Evolutionary conservation across 805 yeast species (phyloP), one percentile per base, ranked within the genome.

Genomic region (Lachancea dasiensis): DNA sequence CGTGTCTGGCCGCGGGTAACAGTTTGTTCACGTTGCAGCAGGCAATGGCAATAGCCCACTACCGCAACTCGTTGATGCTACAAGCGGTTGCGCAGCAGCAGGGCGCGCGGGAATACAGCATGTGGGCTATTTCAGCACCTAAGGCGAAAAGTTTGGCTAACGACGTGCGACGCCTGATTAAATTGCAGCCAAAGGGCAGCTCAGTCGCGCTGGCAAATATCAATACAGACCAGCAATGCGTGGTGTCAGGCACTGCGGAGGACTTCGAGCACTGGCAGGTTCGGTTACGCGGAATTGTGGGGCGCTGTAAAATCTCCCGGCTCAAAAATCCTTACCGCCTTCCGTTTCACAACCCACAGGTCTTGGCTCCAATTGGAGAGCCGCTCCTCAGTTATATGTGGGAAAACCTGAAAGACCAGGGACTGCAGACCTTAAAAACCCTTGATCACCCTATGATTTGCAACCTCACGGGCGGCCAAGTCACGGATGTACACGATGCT

Each of bases 121-220:
- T 54, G 56, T 58, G 60, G 60, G 63, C 61, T 1, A 39, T 60
- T 13, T 56, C 61, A 16, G 51, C 60, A 3, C 57, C 59, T 30
- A 41, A 47, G 8, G 48, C 57, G 3, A 44, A 40, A n/a, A 39
- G 51, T 30, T 31, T 58, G 29, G 58, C 60, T 3, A 22, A 32
- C 4, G 58, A 57, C 27, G 48, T 57, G 11, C 39, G 43, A n/a
- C n/a, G n/a, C n/a, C n/a, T n/a, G n/a, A n/a, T n/a, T n/a, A 29
- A 38, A 9, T 32, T 50, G 31, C 19, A 5, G 14, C 27, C 19
- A 14, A n/a, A 3, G 7, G 17, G 18, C 17, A 20, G 18, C 17
- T 13, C 38, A 46, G 10, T 37, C 48, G 34, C 27, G 40, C 51
- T 60, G 10, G 63, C 63, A 3, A 60, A 60, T 39, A 54, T 54